Base-by-base conservation (phyloP, 345 rosid genomes). In the Rhodamnia argentea region DNA sequence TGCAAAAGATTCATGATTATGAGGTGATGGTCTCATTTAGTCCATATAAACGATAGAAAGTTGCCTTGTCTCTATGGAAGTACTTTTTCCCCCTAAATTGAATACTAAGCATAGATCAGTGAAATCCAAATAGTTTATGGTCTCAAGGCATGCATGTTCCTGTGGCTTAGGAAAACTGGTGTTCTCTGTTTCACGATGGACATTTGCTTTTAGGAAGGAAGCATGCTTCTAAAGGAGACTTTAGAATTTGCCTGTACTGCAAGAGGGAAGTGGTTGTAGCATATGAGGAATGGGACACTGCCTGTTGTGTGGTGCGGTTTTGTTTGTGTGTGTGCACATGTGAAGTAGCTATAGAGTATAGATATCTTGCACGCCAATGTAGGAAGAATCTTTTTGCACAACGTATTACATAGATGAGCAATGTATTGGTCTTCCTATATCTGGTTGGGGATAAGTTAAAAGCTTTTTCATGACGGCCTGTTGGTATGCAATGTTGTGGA, bases 1-100 rank as follows among this genome's bases (percentile, higher is more conserved):
- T 97, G 99, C 90, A 91, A 64, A 94, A 89, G 86, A 92, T 97
- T 89, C 96, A 97, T 86, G 96, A 94, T 7, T 96, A 97, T 82
- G 99, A 97, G 96, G 99, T 93, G 83, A 89, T 32, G 40, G 26
- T 70, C 47, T 18, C 18, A 29, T 64, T 29, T 64, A 16, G 76
- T 64, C 23, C 16, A 22, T 53, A 29, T 64, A 64, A 64, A 15
- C 3, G 3, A 15, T 7, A 64, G 76, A 64, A 62, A 64, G 76
- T 64, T 16, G 76, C 23, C 42, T 29, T 14, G 22, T 64, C 76
- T 64, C 12, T 53, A 53, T 14, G 20, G 20, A 14, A 53, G 55
- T 16, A 53, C 20, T 64, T 64, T 64, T 64, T 64, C 20, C 13
- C 13, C 40, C 84, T 52, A 82, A 82, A 27, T 51, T 82, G 58